Evolutionary conservation across 1,284 basidiomycete species (phyloP).

Genomic region (Naganishia albida): DNA sequence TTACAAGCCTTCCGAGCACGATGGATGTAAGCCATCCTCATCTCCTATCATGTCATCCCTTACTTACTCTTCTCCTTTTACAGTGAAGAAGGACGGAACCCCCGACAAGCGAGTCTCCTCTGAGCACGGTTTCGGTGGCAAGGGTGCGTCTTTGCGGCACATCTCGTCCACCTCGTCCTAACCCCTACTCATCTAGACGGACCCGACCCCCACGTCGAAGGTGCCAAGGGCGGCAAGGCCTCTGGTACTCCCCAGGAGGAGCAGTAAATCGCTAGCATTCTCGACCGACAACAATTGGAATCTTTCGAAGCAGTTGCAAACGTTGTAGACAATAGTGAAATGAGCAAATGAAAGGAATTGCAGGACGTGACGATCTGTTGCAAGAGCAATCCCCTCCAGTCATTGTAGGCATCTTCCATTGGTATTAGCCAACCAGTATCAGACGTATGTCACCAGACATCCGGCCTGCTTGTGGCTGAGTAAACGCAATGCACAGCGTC

Average conservation of each 20-base stretch:
- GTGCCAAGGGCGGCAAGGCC: conserved; percentile 44
- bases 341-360: conserved; percentile 8
- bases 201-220: conserved; percentile 48
- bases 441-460: too few relatives aligned
- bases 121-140: conserved; percentile 52
- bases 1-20: conserved; percentile 43
- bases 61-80: conserved; percentile 18
- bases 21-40: neutral
- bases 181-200: conserved; percentile 42
- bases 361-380: neutral
- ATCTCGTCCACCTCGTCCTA: neutral
- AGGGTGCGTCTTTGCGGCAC: conserved; percentile 13
- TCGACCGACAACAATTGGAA: neutral
- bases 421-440: too few relatives aligned
- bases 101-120: conserved; percentile 51
- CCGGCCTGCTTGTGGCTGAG: too few relatives aligned
- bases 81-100: conserved; percentile 48
- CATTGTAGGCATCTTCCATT: too few relatives aligned
- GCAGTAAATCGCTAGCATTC: conserved; percentile 12
- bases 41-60: neutral
- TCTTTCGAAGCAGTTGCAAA: neutral
- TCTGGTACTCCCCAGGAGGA: conserved; percentile 34
- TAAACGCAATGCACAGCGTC: too few relatives aligned
- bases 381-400: too few relatives aligned
- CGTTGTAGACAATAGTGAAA: conserved; percentile 21